Percentiles rank a stretch among this genome's conserved stretches.
These are phyloP conservation scores for Colletotrichum shisoi DNA, from an alignment of 2,329 filamentous ascomycete genomes.

Conservation along the genomic window DNA sequence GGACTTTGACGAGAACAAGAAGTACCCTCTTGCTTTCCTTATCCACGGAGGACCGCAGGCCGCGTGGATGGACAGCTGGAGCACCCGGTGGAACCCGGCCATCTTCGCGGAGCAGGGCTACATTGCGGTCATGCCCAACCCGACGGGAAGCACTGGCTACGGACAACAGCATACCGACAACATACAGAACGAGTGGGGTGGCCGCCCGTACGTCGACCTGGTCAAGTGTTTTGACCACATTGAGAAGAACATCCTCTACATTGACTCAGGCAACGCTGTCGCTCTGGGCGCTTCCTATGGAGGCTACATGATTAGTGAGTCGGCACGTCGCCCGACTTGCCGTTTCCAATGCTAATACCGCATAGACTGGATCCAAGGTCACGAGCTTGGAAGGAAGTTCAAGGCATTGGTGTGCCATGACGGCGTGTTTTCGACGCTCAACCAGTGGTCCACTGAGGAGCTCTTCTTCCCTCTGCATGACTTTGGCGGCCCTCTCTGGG, in stretches of 20 bases:
- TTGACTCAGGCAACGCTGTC: conserved; percentile 74
- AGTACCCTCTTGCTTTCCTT: conserved; percentile 79
- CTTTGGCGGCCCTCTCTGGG: conserved; percentile 69
- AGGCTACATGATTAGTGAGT: conserved; percentile 75
- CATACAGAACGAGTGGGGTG: conserved; percentile 84
- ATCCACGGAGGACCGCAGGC: conserved; percentile 86
- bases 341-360: conserved; percentile 43
- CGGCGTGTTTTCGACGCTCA: conserved; percentile 78
- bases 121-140: conserved; percentile 81
- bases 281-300: conserved; percentile 79
- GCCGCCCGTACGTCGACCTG: conserved; percentile 82
- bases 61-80: conserved; percentile 79
- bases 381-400: conserved; percentile 81
- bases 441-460: conserved; percentile 71
- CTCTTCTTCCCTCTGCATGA: conserved; percentile 76
- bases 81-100: conserved; percentile 84
- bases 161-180: conserved; percentile 79
- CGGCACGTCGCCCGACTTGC: neutral
- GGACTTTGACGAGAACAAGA: conserved; percentile 72
- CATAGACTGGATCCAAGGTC: conserved; percentile 86
- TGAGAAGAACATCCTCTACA: conserved; percentile 68
- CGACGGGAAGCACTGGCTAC: conserved; percentile 83
- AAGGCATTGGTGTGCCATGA: conserved; percentile 89
- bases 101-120: conserved; percentile 90
- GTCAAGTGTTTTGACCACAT: conserved; percentile 80